Conservation (phyloP, 495 filamentous ascomycete species). For the Talaromyces borbonicus region DNA sequence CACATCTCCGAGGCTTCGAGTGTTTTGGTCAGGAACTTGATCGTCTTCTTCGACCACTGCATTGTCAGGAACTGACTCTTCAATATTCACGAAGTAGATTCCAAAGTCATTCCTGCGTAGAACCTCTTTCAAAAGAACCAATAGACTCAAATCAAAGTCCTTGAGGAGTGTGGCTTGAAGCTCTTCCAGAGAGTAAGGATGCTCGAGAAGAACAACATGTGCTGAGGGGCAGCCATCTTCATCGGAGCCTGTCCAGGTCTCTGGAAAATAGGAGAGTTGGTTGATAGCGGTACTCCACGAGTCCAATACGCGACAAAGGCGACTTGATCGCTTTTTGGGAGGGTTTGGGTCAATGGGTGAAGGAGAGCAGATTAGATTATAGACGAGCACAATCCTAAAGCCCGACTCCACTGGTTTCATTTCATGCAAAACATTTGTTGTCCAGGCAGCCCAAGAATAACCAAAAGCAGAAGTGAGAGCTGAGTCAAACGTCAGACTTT, state of each 20-base stretch:
- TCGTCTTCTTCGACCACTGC: conserved; percentile 7
- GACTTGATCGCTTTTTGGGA: conserved; percentile 6
- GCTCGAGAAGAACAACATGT: conserved; percentile 32
- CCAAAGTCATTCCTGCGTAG: conserved; percentile 22
- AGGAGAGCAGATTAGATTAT: conserved; percentile 38
- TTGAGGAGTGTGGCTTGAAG: conserved; percentile 31
- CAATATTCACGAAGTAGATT: conserved; percentile 27
- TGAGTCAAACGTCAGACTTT: conserved; percentile 24
- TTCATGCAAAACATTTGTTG: conserved; percentile 45
- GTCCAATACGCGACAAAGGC: conserved; percentile 16
- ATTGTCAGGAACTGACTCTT: conserved; percentile 15
- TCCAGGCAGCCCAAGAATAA: conserved; percentile 39
- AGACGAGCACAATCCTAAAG: conserved; percentile 42
- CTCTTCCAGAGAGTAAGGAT: conserved; percentile 38
- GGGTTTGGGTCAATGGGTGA: conserved; percentile 4
- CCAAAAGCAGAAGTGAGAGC: conserved; percentile 19
- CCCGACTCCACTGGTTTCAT: conserved; percentile 40
- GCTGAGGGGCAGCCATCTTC: neutral
- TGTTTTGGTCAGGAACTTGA: neutral
- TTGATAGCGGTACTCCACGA: conserved; percentile 12
- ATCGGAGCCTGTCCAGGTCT: neutral
- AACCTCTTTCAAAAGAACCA: conserved; percentile 18
- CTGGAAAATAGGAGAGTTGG: neutral
- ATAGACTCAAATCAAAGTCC: conserved; percentile 22
- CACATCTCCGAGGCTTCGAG: neutral